These are phyloP conservation scores for Isatis tinctoria DNA, from an alignment of 345 rosid species.

Conservation along the genomic window DNA sequence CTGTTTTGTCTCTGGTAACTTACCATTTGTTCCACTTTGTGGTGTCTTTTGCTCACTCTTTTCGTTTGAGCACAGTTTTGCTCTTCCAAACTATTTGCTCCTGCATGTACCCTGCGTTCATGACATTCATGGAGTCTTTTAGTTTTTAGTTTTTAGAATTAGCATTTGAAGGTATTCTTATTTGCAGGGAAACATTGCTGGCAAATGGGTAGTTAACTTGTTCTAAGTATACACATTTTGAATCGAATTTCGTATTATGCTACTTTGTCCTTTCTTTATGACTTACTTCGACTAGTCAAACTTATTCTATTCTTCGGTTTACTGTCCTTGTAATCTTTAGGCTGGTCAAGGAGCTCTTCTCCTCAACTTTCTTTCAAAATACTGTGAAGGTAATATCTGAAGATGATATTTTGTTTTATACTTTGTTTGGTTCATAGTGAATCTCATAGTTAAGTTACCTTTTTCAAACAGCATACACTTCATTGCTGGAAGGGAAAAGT, in stretches of 20 bases:
- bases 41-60: neutral
- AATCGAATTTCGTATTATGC: neutral
- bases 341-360: conserved; percentile 98
- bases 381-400: conserved; percentile 65
- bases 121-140: neutral
- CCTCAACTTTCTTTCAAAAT: conserved; percentile 86
- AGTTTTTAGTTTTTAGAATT: conserved; percentile 6
- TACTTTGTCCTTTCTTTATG: neutral
- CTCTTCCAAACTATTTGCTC: neutral
- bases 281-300: neutral
- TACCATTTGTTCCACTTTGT: neutral
- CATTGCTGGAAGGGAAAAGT: conserved; percentile 65
- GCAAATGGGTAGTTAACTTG: neutral
- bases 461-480: conserved; percentile 42
- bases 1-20: neutral
- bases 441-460: conserved; percentile 8
- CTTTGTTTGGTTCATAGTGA: conserved; percentile 2
- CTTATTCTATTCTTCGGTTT: conserved; percentile 3
- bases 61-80: neutral
- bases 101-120: neutral
- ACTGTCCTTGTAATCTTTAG: conserved; percentile 37
- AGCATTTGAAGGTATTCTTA: neutral
- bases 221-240: neutral
- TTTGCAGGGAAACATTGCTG: conserved; percentile 1
- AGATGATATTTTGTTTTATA: conserved; percentile 7